Evolutionary conservation across 805 yeast genomes (phyloP).

Genomic region (Teunomyces panamensis): DNA sequence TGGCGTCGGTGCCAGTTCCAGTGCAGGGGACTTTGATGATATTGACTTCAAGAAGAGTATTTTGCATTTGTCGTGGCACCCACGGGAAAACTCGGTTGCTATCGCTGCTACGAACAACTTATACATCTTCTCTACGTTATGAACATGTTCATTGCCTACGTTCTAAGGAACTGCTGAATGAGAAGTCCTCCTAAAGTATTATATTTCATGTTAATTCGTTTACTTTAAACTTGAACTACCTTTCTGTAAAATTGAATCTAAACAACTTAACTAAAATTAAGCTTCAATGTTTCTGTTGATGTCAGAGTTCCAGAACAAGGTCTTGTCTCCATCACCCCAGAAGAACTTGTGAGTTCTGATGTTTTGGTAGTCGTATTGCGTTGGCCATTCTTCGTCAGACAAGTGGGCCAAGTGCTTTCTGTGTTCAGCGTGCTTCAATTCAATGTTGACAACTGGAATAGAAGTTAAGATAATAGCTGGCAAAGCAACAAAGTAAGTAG

Average conservation of each 20-base stretch:
- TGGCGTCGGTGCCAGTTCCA: conserved; percentile 43
- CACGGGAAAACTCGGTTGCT: conserved; percentile 92
- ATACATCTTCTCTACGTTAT: conserved; percentile 76
- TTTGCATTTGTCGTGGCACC: conserved; percentile 97
- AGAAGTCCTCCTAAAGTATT: neutral
- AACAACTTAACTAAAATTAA: conserved; percentile 6
- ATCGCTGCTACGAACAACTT: conserved; percentile 97
- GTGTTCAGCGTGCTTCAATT: conserved; percentile 87
- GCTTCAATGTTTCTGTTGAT: conserved; percentile 79
- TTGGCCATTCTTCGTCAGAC: conserved; percentile 90
- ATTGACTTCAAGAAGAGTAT: conserved; percentile 94
- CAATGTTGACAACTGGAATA: conserved; percentile 76
- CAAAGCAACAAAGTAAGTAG: conserved; percentile 73
- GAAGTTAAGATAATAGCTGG: conserved; percentile 80
- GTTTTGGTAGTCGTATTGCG: conserved; percentile 87
- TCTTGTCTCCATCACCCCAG: conserved; percentile 99
- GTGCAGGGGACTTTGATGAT: conserved; percentile 68
- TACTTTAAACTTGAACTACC: neutral
- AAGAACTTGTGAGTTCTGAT: conserved; percentile 82
- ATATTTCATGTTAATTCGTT: conserved; percentile 2
- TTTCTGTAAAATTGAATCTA: neutral
- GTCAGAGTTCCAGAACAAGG: conserved; percentile 92
- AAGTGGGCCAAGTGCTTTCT: conserved; percentile 71
- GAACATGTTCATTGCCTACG: conserved; percentile 1
- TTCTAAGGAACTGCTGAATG: neutral